These are phyloP conservation scores for Aspergillus ustus DNA, from an alignment of 2,329 filamentous ascomycete genomes.

Conservation along the genomic window DNA sequence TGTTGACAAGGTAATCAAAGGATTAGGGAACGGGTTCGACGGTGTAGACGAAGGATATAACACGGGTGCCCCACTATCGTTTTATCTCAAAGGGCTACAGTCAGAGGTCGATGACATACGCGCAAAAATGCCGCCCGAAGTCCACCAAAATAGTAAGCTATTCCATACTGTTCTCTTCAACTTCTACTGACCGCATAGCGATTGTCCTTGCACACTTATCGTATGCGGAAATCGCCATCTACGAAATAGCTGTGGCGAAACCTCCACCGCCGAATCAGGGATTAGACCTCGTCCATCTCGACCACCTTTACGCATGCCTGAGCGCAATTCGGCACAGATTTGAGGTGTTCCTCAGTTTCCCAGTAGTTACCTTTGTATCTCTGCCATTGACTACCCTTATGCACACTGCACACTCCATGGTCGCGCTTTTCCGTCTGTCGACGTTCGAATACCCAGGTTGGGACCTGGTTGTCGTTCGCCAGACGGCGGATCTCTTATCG, in stretches of 20 bases:
- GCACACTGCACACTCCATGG: conserved; percentile 43
- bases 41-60: not conserved
- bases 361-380: conserved; percentile 34
- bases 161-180: not conserved
- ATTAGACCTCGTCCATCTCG: conserved; percentile 19
- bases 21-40: not conserved
- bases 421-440: conserved; percentile 47
- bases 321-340: conserved; percentile 43
- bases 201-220: conserved; percentile 17
- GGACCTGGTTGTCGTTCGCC: conserved; percentile 46
- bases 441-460: conserved; percentile 48
- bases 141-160: conserved; percentile 15
- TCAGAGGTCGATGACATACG: conserved; percentile 7
- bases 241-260: conserved; percentile 23
- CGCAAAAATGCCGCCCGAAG: not conserved
- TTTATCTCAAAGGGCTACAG: conserved; percentile 15
- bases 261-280: conserved; percentile 8
- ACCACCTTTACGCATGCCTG: conserved; percentile 43
- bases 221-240: conserved; percentile 22
- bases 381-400: conserved; percentile 42
- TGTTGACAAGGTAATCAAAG: conserved; percentile 3
- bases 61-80: not conserved
- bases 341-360: conserved; percentile 42
- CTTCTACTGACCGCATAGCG: conserved; percentile 15
- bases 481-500: conserved; percentile 41